Evolutionary conservation across 106 monocot genomes (phyloP), one percentile per base, ranked within the genome.

Genomic region (Apostasia ramifera): DNA sequence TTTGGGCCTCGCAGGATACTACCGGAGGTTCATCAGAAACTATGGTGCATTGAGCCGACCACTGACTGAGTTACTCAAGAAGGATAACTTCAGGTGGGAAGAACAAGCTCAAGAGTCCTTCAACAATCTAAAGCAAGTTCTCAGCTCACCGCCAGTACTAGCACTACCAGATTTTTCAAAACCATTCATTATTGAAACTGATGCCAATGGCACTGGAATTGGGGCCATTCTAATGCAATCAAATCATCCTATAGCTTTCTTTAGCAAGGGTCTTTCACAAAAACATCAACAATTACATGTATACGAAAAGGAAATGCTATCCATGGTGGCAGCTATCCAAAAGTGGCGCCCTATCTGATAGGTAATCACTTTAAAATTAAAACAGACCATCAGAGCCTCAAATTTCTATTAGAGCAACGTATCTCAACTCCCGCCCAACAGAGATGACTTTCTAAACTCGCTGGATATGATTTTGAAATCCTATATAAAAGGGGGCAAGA

Each of bases 181-280:
- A 15, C 14, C 53, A 9, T 68, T 76, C 44, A 0, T 41, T 3
- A 2, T 76, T 0, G 68, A 76, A 13, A 52, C 51, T 40, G 49
- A 77, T 56, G 76, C 69, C 0, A 62, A 41, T 14, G 68, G 7
- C 2, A n/a, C 0, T 1, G 60, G 76, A 2, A 9, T 69, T 8
- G 61, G 76, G 2, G 76, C 4, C 10, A 60, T 76, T 44, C 41
- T 76, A 8, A 13, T 42, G 6, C 76, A 76, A 53, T 1, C 3
- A 2, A 44, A 52, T 1, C 6, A 44, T 8, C 53, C 76, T 8
- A 61, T 76, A 15, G 49, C 75, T 9, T 76, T 60, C 5, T 45
- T 69, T 5, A 76, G 68, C 61, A 76, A 69, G 26, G 50, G 52
- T 0, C 8, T 76, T 1, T 37, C 58, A 1, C 1, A 2, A 0